Evolutionary conservation across 2,329 filamentous ascomycete genomes (phyloP), one percentile per base, ranked within the genome.

Genomic region (Teratosphaeria epicoccoides): DNA sequence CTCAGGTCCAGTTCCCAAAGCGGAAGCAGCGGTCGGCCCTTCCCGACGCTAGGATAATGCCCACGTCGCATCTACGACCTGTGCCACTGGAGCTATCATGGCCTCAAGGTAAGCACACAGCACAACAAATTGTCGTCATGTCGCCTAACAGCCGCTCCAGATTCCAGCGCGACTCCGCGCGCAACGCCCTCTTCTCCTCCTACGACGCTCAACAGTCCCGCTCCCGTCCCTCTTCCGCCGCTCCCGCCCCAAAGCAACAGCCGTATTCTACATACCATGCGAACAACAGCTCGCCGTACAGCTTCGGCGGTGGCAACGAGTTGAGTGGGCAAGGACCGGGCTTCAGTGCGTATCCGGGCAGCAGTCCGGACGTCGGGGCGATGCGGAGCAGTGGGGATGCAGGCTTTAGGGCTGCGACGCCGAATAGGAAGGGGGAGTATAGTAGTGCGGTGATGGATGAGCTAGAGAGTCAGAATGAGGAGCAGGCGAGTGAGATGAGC

Each of bases 391-490:
- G 58, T 44, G 57, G 51, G 7, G 60, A 60, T 24, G 57, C 59
- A 6, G 60, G 58, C 12, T 74, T 68, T 52, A 54, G 73, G 17
- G 51, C 61, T 17, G 73, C 73, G 54, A 76, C 73, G 50, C 73
- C 73, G 53, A 73, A 75, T 61, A 66, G 66, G 10, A 88, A 85
- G 66, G 91, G 91, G 12, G 90, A 96, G 68, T 97, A 97, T 69
- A 91, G 85, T 66, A 85, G 94, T 63, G 87, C 90, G 20, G 88
- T 95, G 46, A 78, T 98, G 49, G 88, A 88, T 67, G 89, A 95
- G 72, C 78, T 98, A 55, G 93, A 98, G 74, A 91, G 87, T 64
- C 93, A 98, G 73, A 97, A 97, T 66, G 90, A 96, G 61, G 77
- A 82, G 53, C 85, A 96, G 63, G 84, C 96, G 10, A 85, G 88